phyloP scores from a whole-genome alignment of 495 filamentous ascomycete genomes.

The Pyrenopolyporus hunteri region DNA sequence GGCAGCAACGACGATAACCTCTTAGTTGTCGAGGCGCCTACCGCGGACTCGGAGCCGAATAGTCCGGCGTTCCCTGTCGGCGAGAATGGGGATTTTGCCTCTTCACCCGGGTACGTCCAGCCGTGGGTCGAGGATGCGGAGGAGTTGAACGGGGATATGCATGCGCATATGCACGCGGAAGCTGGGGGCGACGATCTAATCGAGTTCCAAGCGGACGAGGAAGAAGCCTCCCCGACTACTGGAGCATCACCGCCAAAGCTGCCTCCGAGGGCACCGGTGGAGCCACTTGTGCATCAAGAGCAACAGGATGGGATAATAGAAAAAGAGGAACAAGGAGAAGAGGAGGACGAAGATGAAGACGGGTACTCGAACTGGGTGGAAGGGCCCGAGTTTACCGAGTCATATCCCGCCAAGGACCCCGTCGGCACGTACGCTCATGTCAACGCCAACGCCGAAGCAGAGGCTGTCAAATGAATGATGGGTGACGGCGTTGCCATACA shows the following conservation, averaged over 20 bases:
- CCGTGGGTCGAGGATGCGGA: slow-evolving; percentile 53
- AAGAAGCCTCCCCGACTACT: neutral
- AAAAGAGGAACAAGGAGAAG: slow-evolving; percentile 1
- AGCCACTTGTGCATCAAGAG: neutral
- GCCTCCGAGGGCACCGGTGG: slow-evolving; percentile 13
- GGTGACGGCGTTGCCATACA: no score
- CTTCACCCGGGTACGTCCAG: slow-evolving; percentile 42
- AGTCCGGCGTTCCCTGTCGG: slow-evolving; percentile 47
- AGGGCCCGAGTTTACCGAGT: slow-evolving; percentile 22
- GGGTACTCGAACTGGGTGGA: slow-evolving; percentile 40
- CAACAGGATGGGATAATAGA: neutral
- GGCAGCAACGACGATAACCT: slow-evolving; percentile 53
- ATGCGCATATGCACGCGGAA: neutral
- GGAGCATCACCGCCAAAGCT: slow-evolving; percentile 5
- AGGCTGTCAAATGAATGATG: slow-evolving; percentile 3
- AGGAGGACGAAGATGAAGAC: slow-evolving; percentile 33
- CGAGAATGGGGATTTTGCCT: slow-evolving; percentile 1
- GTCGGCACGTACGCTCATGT: neutral
- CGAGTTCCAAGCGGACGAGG: slow-evolving; percentile 4
- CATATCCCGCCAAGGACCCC: neutral
- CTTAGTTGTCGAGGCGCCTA: slow-evolving; percentile 64
- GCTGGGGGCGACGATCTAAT: slow-evolving; percentile 24
- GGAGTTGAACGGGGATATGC: slow-evolving; percentile 20
- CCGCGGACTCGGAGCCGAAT: slow-evolving; percentile 59
- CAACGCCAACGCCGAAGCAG: neutral